phyloP scores from a whole-genome alignment of 1,284 basidiomycete genomes.

The Rhodotorula sp. region DNA sequence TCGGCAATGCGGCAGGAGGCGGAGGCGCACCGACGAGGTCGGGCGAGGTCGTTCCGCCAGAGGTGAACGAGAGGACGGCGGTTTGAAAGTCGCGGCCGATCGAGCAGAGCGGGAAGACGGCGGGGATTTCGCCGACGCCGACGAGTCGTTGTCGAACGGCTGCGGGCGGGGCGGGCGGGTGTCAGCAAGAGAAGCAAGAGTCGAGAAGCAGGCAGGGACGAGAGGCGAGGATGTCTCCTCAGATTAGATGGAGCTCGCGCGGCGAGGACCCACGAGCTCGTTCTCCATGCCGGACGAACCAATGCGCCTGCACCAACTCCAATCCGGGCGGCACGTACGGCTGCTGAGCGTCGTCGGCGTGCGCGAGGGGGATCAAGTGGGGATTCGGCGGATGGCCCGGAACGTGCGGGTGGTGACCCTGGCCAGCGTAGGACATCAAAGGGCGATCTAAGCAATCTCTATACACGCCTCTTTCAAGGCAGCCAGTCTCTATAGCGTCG shows the following conservation, averaged over 20 bases:
- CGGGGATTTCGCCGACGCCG: constrained; percentile 30
- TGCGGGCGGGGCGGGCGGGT: background rate
- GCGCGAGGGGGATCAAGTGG: constrained; percentile 9
- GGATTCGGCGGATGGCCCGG: constrained; percentile 28
- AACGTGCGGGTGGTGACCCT: constrained; percentile 35
- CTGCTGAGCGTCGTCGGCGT: background rate
- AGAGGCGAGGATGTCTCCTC: too few species aligned
- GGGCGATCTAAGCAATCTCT: too few species aligned
- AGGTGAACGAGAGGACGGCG: constrained; percentile 25
- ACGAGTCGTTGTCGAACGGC: constrained; percentile 34
- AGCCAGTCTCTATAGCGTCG: background rate
- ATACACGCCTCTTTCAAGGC: too few species aligned
- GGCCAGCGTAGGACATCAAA: constrained; percentile 23
- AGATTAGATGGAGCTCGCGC: too few species aligned
- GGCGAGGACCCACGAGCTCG: constrained; percentile 9
- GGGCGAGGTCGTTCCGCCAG: background rate
- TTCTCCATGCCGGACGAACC: constrained; percentile 38
- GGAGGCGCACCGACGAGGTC: background rate
- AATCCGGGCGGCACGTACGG: constrained; percentile 22
- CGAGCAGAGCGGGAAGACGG: constrained; percentile 32
- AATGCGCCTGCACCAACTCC: constrained; percentile 34
- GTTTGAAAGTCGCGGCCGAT: constrained; percentile 29
- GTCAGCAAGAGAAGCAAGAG: background rate
- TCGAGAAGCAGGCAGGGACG: too few species aligned
- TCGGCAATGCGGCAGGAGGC: background rate